phyloP scores from a whole-genome alignment of 2,329 filamentous ascomycete species.

The Periconia digitata region DNA sequence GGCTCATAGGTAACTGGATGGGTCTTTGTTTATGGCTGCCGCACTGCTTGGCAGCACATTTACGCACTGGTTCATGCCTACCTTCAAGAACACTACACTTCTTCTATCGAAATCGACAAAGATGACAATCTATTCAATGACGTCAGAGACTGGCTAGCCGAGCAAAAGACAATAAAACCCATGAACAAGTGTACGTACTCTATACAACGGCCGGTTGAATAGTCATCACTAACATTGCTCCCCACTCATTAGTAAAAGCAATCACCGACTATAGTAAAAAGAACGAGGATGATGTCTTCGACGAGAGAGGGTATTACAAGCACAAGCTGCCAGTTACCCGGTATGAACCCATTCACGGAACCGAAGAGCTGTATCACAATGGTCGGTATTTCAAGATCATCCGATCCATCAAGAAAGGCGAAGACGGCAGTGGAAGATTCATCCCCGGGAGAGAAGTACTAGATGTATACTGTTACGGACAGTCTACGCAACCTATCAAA shows the following conservation, averaged over 20 bases:
- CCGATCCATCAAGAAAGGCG: constrained; percentile 38
- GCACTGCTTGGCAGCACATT: constrained; percentile 1
- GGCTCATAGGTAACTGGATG: background rate
- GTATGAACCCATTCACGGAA: constrained; percentile 54
- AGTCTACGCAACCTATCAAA: constrained; percentile 53
- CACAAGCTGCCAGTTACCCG: constrained; percentile 52
- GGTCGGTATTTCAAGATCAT: constrained; percentile 46
- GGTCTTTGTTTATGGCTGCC: background rate
- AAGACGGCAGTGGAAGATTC: constrained; percentile 20
- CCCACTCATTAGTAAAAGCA: too few relatives aligned
- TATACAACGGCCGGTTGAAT: too few relatives aligned
- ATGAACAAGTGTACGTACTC: too few relatives aligned
- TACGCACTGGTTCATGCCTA: constrained; percentile 24
- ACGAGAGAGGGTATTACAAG: constrained; percentile 50
- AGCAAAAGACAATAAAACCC: constrained; percentile 43
- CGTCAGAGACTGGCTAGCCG: constrained; percentile 48
- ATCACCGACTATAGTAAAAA: constrained; percentile 37
- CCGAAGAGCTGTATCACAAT: constrained; percentile 47
- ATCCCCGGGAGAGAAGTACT: constrained; percentile 48
- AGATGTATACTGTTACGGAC: constrained; percentile 50
- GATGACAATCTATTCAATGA: constrained; percentile 47
- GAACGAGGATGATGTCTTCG: constrained; percentile 39
- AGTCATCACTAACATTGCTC: too few relatives aligned
- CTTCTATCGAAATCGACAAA: constrained; percentile 48
- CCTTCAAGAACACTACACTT: constrained; percentile 45